A percentile compares a stretch with the other conserved stretches of the same genome.
These are phyloP conservation scores for Auriscalpium microsporum DNA, from an alignment of 768 basidiomycete species.

Conservation along the genomic window DNA sequence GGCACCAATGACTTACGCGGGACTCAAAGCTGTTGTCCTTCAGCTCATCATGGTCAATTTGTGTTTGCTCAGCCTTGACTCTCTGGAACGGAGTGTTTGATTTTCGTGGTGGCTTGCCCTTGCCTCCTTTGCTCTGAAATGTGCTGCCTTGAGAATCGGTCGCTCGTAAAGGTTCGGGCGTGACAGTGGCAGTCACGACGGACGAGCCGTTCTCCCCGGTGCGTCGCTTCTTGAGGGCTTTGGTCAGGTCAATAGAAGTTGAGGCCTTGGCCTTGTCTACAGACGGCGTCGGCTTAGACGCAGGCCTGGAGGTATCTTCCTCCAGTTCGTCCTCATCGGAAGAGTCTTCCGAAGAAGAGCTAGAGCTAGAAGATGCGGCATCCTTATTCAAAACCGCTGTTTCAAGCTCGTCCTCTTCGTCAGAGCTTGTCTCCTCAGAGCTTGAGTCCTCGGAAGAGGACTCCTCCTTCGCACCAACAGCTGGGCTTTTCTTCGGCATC, in stretches of 20 bases:
- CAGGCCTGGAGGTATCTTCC: background rate
- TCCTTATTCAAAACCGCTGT: background rate
- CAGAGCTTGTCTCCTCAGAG: constrained; percentile 18
- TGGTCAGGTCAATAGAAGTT: background rate
- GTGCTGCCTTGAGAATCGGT: constrained; percentile 16
- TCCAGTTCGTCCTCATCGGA: constrained; percentile 1
- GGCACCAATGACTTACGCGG: constrained; percentile 42
- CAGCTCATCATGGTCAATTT: constrained; percentile 36
- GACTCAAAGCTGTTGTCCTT: constrained; percentile 75
- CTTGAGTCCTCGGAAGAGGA: constrained; percentile 3
- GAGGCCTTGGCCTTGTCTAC: background rate
- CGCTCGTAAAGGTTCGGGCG: constrained; percentile 9
- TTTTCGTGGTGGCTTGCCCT: constrained; percentile 28
- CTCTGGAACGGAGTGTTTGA: constrained; percentile 70
- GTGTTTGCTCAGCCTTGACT: constrained; percentile 57
- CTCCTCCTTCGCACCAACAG: background rate
- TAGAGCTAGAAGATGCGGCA: background rate
- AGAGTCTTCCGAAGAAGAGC: constrained; percentile 11
- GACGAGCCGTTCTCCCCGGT: constrained; percentile 5
- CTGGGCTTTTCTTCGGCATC: background rate
- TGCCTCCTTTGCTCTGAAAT: constrained; percentile 10
- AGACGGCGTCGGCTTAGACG: constrained; percentile 1
- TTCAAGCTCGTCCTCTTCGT: constrained; percentile 4
- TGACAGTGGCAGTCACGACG: constrained; percentile 1
- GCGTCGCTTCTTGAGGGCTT: constrained; percentile 10